Evolutionary conservation across 2,329 filamentous ascomycete species (phyloP).

Genomic region (Calonectria pseudoturangicola): DNA sequence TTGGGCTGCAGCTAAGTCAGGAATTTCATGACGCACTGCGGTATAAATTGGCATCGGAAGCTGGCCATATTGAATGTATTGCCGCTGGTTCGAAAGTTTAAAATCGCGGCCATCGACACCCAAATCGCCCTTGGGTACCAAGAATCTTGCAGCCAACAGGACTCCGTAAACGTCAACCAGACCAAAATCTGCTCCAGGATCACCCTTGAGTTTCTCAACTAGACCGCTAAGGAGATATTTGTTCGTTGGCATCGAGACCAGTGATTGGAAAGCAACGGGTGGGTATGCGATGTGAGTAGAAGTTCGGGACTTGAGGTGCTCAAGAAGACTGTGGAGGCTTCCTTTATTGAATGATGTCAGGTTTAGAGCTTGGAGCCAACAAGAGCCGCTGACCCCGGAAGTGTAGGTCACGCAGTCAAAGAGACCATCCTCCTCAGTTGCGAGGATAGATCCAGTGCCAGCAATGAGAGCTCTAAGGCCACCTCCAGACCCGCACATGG

Average conservation of each 20-base stretch:
- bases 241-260: conserved; percentile 93
- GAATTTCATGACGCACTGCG: conserved; percentile 96
- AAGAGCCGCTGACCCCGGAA: conserved; percentile 95
- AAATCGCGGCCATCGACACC: conserved; percentile 86
- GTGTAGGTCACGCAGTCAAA: conserved; percentile 98
- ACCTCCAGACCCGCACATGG: conserved; percentile 95
- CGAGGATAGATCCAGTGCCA: conserved; percentile 90
- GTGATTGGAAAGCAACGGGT: conserved; percentile 84
- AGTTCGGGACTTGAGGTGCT: conserved; percentile 90
- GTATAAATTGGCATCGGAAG: conserved; percentile 96
- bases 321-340: conserved; percentile 81
- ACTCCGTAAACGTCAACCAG: conserved; percentile 96
- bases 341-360: conserved; percentile 82
- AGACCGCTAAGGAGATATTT: conserved; percentile 91
- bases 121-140: conserved; percentile 87
- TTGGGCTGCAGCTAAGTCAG: conserved; percentile 69
- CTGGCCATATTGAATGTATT: conserved; percentile 84
- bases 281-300: conserved; percentile 95
- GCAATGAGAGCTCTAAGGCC: conserved; percentile 93
- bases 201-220: conserved; percentile 93
- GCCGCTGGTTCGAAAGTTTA: conserved; percentile 91
- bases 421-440: conserved; percentile 88
- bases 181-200: conserved; percentile 82
- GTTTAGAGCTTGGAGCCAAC: conserved; percentile 94
- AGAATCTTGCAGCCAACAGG: conserved; percentile 86